Conservation (phyloP, 1,284 basidiomycete species). For the Porodaedalea pini region DNA sequence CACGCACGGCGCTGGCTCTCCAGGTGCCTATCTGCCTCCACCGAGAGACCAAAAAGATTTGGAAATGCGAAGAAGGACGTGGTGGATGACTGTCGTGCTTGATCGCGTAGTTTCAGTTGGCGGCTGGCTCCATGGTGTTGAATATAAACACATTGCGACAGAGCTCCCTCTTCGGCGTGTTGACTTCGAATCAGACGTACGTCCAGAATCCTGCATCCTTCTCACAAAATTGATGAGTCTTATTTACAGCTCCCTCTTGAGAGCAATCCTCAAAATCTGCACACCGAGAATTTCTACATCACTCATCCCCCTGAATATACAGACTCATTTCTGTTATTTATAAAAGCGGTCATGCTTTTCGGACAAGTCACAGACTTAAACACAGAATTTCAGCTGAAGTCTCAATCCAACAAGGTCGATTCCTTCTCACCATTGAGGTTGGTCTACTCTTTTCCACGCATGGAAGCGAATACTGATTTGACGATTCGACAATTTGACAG, state of each 20-base stretch:
- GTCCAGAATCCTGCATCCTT: constrained; percentile 20
- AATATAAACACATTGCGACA: constrained; percentile 76
- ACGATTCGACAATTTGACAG: background rate
- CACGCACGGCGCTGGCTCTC: constrained; percentile 58
- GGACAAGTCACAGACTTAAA: constrained; percentile 79
- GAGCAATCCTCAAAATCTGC: constrained; percentile 70
- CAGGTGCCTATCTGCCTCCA: constrained; percentile 74
- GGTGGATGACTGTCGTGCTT: constrained; percentile 86
- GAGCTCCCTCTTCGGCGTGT: constrained; percentile 68
- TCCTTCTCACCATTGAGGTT: constrained; percentile 28
- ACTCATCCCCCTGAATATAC: constrained; percentile 71
- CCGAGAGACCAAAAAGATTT: constrained; percentile 70
- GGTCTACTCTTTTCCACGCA: background rate
- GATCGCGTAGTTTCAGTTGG: constrained; percentile 83
- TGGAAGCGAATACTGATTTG: constrained; percentile 43
- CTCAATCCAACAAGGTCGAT: constrained; percentile 43
- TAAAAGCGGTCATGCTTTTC: constrained; percentile 79
- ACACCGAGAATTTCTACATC: constrained; percentile 57
- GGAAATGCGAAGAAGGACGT: constrained; percentile 72
- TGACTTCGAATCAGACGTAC: constrained; percentile 72
- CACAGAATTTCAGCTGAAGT: constrained; percentile 64
- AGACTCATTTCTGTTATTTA: constrained; percentile 71
- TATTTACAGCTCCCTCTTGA: constrained; percentile 34
- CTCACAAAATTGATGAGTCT: constrained; percentile 18
- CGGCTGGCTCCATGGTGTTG: constrained; percentile 81